Base-by-base conservation (phyloP, 768 basidiomycete species). In the Daedaleopsis nitida region DNA sequence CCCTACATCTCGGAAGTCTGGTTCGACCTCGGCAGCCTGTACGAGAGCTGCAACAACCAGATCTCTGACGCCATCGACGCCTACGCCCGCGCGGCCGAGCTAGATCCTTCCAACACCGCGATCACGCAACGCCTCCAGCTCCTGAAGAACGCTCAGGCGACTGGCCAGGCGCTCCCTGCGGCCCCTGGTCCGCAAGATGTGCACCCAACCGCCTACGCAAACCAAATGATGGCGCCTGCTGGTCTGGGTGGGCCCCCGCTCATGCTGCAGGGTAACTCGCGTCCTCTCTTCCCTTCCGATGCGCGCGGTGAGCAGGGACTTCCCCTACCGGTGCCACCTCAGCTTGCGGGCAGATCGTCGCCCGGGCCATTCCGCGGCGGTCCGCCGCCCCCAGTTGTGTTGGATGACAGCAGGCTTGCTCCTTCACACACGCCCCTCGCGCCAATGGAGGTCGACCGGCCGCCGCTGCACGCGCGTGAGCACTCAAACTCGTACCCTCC, bases 31-130 rank as follows among this genome's bases (percentile, higher is more conserved):
- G 97, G 97, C 44, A 92, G 89, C 64, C 81, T 99, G 0, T 99
- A 99, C 72, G 97, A 99, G 76, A 92, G 90, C 66, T 99, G 96
- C 81, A 98, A 98, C 78, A 98, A 98, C 71, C 97, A 99, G 75
- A 94, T 98, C 71, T 91, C 91, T 39, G 97, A 99, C 73, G 97
- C 97, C 34, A 98, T 98, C 71, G 96, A 99, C 67, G 97, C 97
- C 1, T 99, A 99, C 70, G 92, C 93, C 12, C 86, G 96, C 38
- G 97, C 96, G 0, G 88, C 88, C 59, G 96, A 98, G 73, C 87
- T 98, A 49, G 97, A 98, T 72, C 94, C 96, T 0, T 76, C 74
- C 59, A 98, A 98, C 70, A 76, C 79, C 45, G 84, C 88, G 32
- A 96, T 98, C 73, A 86, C 89, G 32, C 87, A 91, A 63, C 85